phyloP scores from a whole-genome alignment of 169 alveolate species.

The Toxoplasma gondii region DNA sequence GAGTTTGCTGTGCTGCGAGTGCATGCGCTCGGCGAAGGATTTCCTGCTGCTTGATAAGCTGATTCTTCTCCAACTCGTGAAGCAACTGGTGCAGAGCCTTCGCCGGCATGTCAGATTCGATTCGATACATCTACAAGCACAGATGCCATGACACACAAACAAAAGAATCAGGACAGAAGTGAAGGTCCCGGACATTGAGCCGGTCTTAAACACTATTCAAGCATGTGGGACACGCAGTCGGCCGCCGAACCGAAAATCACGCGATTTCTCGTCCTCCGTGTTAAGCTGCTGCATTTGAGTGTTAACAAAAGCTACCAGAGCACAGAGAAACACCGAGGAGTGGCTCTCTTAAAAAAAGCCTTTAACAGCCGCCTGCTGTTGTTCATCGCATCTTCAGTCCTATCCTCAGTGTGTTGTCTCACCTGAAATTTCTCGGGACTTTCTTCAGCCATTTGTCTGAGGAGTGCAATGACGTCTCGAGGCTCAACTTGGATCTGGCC shows the following conservation, averaged over 20 bases:
- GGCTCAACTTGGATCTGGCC: conserved; percentile 41
- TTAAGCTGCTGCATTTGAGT: no score
- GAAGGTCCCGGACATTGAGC: neutral
- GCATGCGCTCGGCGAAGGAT: conserved; percentile 36
- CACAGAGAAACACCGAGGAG: no score
- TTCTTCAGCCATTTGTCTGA: conserved; percentile 21
- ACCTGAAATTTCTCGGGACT: conserved; percentile 34
- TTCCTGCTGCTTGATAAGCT: conserved; percentile 23
- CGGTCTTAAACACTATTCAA: no score
- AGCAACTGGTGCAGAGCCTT: conserved; percentile 36
- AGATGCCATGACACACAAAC: neutral
- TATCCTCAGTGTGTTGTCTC: neutral
- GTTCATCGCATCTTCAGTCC: no score
- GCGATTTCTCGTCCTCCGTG: no score
- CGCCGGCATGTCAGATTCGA: conserved; percentile 31
- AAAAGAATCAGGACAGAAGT: neutral
- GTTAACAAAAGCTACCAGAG: no score
- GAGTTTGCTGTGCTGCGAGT: conserved; percentile 9
- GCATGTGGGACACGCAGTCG: no score
- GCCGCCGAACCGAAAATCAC: no score
- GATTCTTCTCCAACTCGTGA: conserved; percentile 19
- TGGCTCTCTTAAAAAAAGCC: no score
- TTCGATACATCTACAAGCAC: neutral
- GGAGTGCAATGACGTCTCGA: neutral
- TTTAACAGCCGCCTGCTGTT: no score